These are phyloP conservation scores for Daldinia caldariorum DNA, from an alignment of 495 filamentous ascomycete species.

Conservation along the genomic window DNA sequence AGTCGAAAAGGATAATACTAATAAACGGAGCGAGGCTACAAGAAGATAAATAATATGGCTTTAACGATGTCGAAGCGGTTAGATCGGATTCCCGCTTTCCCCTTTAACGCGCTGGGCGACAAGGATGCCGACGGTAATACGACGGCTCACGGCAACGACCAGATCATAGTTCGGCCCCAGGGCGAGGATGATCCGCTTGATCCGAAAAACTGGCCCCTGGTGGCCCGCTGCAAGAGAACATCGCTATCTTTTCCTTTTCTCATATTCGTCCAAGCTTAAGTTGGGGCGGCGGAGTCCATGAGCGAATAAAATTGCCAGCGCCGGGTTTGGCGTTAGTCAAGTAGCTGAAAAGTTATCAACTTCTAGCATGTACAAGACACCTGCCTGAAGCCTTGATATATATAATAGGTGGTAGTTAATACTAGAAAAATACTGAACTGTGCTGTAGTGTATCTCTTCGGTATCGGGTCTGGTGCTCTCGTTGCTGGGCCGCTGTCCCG, in stretches of 20 bases:
- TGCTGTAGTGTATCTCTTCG: conserved; percentile 31
- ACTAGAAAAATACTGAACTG: no score
- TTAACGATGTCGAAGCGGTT: conserved; percentile 2
- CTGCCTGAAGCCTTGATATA: not conserved
- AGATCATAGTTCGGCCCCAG: conserved; percentile 25
- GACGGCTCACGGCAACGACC: conserved; percentile 9
- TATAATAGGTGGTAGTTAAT: not conserved
- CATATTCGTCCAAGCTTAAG: conserved; percentile 49
- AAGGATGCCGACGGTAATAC: not conserved
- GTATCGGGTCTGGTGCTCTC: conserved; percentile 49
- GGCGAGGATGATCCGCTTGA: conserved; percentile 44
- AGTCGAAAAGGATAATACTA: not conserved
- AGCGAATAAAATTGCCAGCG: conserved; percentile 45
- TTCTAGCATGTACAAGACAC: conserved; percentile 15
- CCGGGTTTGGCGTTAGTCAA: conserved; percentile 44
- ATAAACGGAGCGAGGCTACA: not conserved
- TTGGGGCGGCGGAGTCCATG: conserved; percentile 48
- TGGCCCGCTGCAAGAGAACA: conserved; percentile 45
- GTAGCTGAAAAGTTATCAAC: conserved; percentile 47
- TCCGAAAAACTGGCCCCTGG: conserved; percentile 49
- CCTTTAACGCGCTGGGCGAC: not conserved
- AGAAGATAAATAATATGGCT: not conserved
- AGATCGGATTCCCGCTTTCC: not conserved
- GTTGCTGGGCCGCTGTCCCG: conserved; percentile 51
- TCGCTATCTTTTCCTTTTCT: conserved; percentile 53